Evolutionary conservation across 2,329 filamentous ascomycete genomes (phyloP).

Genomic region (Arthrobotrys conoides): DNA sequence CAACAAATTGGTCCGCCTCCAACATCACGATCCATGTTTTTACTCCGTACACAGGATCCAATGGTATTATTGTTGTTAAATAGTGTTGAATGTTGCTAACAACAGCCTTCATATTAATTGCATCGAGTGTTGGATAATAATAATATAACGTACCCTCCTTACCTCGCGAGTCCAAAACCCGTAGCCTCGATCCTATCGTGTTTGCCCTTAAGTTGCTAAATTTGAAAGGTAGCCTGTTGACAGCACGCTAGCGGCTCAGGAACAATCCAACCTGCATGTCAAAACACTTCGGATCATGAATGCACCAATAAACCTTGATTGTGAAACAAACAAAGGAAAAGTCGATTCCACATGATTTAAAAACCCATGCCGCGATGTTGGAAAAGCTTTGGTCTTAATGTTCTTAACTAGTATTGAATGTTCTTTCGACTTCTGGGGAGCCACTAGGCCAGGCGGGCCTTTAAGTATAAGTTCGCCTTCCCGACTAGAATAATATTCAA

Average conservation of each 20-base stretch:
- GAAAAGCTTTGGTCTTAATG: slow-evolving; percentile 2
- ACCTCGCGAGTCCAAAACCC: neutral
- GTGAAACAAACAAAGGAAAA: slow-evolving; percentile 47
- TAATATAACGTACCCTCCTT: neutral
- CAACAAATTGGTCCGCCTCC: neutral
- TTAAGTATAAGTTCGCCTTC: neutral
- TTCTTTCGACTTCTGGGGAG: neutral
- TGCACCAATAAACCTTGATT: neutral
- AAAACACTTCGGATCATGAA: neutral
- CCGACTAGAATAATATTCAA: too few species aligned
- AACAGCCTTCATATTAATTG: neutral
- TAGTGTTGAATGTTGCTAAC: neutral
- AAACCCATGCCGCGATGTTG: neutral
- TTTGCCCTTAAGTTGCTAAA: neutral
- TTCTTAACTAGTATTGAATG: neutral
- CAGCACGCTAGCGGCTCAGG: neutral
- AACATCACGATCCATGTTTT: neutral
- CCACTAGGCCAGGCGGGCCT: neutral
- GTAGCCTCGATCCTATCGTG: neutral
- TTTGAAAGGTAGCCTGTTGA: slow-evolving; percentile 1
- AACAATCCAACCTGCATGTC: slow-evolving; percentile 8
- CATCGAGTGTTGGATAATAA: neutral
- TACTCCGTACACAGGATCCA: neutral
- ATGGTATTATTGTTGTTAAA: neutral
- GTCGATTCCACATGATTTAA: slow-evolving; percentile 2